Conservation (phyloP, 129 eudicot genomes). For the Chrysanthemum lavandulifolium region DNA sequence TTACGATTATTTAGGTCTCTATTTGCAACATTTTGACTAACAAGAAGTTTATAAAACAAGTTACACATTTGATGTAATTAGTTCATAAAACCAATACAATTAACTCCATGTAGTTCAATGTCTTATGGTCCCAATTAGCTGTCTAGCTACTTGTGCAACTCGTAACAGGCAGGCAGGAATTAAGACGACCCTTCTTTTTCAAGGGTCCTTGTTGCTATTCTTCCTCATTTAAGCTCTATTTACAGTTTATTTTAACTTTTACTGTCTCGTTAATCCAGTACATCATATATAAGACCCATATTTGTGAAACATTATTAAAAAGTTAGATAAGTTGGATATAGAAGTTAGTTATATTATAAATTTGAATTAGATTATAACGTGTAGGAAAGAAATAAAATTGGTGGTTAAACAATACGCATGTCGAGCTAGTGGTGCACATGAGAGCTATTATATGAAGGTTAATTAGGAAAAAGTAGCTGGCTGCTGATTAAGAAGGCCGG, state of each 20-base stretch:
- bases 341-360: neutral
- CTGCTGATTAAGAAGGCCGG: conserved; percentile 23
- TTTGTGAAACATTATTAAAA: neutral
- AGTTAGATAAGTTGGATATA: neutral
- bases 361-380: conserved; percentile 17
- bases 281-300: neutral
- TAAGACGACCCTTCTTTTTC: conserved; percentile 17
- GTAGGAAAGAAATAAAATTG: conserved; percentile 24
- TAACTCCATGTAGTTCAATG: neutral
- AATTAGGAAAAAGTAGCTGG: conserved; percentile 23
- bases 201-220: conserved; percentile 20
- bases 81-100: neutral
- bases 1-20: too few relatives aligned
- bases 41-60: too few relatives aligned
- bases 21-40: too few relatives aligned
- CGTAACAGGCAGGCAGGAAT: conserved; percentile 14
- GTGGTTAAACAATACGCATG: conserved; percentile 18
- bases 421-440: neutral
- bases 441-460: neutral
- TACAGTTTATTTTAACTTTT: neutral
- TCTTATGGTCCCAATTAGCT: conserved; percentile 15
- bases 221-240: neutral
- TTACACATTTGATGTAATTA: neutral
- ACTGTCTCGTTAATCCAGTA: neutral
- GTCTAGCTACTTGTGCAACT: conserved; percentile 5